Conservation (phyloP, 176 grass and related monocot species). For the Triticum turgidum region DNA sequence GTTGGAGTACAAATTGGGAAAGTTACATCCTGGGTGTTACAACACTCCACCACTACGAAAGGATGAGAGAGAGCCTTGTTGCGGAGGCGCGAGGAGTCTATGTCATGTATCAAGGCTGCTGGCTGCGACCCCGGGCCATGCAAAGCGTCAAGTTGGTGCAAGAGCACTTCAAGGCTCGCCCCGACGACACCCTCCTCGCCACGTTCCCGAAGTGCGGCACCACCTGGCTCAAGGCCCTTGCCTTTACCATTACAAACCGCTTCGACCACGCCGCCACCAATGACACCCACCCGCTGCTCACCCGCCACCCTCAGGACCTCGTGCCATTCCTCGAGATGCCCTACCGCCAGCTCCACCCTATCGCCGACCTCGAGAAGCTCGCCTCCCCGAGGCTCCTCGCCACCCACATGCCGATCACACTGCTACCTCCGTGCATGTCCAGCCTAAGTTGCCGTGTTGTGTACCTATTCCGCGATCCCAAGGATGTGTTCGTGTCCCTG, state of each 20-base stretch:
- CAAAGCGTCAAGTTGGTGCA: not conserved
- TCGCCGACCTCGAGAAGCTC: not conserved
- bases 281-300: not conserved
- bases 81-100: not conserved
- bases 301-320: not conserved
- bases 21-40: too few species aligned
- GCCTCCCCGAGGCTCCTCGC: not conserved
- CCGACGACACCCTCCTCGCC: constrained; percentile 23
- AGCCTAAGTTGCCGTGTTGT: not conserved
- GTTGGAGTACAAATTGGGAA: too few species aligned
- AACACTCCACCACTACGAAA: too few species aligned
- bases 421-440: not conserved
- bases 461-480: constrained; percentile 14
- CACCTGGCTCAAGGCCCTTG: constrained; percentile 44
- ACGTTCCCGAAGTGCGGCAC: constrained; percentile 44
- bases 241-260: constrained; percentile 18
- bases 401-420: not conserved
- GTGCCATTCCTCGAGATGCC: not conserved
- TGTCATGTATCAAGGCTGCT: not conserved
- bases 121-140: not conserved
- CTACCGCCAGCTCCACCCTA: not conserved
- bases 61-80: not conserved
- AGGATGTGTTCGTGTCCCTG: constrained; percentile 6
- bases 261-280: not conserved
- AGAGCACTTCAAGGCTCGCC: constrained; percentile 1